A percentile compares a stretch with the other conserved stretches of the same genome.
Evolutionary conservation across 2,329 filamentous ascomycete genomes (phyloP).

Genomic region (Didymella lethalis): DNA sequence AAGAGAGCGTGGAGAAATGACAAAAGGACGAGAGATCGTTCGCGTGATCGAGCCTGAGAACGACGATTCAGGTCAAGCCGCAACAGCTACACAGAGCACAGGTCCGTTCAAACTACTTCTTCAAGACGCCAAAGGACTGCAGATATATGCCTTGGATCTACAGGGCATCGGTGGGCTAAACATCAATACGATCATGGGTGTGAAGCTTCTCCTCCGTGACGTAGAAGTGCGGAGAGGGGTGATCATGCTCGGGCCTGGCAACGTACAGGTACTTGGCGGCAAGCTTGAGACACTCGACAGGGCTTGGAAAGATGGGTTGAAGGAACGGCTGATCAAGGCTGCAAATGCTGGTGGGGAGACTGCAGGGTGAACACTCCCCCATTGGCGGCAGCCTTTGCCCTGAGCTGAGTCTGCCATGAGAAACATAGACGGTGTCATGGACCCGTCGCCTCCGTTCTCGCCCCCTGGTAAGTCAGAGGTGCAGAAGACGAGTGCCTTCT

Average conservation of each 20-base stretch:
- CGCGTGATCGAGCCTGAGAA: slow-evolving; percentile 67
- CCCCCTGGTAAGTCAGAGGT: no score
- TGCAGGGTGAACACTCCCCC: not conserved
- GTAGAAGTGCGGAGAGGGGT: slow-evolving; percentile 76
- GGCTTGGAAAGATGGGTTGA: slow-evolving; percentile 75
- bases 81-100: slow-evolving; percentile 39
- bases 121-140: slow-evolving; percentile 75
- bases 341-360: slow-evolving; percentile 47
- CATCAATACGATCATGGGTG: slow-evolving; percentile 75
- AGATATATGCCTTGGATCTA: slow-evolving; percentile 77
- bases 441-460: no score
- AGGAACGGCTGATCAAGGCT: slow-evolving; percentile 71
- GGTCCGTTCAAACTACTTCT: slow-evolving; percentile 83
- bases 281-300: slow-evolving; percentile 84
- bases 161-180: slow-evolving; percentile 70
- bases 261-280: slow-evolving; percentile 79
- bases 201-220: slow-evolving; percentile 77
- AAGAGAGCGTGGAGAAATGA: slow-evolving; percentile 75
- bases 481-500: no score
- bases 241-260: slow-evolving; percentile 76
- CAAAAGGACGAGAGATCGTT: slow-evolving; percentile 80
- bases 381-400: no score
- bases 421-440: no score
- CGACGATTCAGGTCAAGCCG: slow-evolving; percentile 45
- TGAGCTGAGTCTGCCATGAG: no score